These are phyloP conservation scores for Biancaea sappan DNA, from an alignment of 306 rosid species.

Conservation along the genomic window DNA sequence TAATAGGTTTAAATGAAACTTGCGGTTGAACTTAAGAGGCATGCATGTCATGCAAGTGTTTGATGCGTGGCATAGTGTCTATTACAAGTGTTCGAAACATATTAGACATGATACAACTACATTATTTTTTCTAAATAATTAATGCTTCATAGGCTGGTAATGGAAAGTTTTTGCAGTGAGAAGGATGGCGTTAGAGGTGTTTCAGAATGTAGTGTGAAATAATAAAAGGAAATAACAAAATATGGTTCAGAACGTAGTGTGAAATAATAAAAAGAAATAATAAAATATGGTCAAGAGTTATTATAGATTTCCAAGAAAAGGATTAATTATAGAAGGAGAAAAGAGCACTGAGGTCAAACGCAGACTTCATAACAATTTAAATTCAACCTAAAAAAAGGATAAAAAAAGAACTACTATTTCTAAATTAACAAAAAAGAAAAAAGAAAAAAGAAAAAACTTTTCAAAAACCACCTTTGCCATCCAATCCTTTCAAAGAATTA, in stretches of 20 bases:
- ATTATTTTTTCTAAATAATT: background rate
- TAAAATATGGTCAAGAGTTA: background rate
- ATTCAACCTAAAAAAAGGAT: background rate
- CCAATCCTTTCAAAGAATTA: background rate
- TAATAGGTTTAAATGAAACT: background rate
- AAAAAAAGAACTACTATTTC: background rate
- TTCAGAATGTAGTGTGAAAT: background rate
- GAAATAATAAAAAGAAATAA: background rate
- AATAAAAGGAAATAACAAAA: background rate
- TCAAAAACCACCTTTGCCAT: background rate
- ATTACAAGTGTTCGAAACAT: background rate
- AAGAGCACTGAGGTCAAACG: background rate
- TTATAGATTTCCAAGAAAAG: background rate
- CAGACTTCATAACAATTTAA: background rate
- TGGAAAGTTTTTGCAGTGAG: background rate
- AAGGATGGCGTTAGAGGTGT: background rate
- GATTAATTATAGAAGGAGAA: background rate
- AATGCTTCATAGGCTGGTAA: background rate
- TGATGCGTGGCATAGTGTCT: background rate
- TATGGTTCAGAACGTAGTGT: background rate
- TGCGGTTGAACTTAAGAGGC: slow-evolving; percentile 7
- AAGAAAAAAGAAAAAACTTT: background rate
- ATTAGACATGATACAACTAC: background rate
- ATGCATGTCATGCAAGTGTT: background rate
- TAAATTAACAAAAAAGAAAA: background rate